Conservation (phyloP, 176 grass and related monocot genomes). For the Aegilops bicornis region DNA sequence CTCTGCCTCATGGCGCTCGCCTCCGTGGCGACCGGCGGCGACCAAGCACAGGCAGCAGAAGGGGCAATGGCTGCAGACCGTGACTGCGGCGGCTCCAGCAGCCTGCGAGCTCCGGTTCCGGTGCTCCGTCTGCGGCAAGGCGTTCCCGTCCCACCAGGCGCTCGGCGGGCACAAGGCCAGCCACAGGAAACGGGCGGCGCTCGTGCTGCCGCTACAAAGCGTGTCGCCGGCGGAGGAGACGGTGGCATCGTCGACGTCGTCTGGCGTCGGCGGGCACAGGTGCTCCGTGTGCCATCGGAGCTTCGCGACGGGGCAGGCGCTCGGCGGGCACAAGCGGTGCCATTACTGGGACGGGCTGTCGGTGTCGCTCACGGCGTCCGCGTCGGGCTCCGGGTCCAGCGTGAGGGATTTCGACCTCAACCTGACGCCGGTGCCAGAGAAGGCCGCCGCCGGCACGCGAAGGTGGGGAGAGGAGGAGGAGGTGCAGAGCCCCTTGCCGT, state of each 20-base stretch:
- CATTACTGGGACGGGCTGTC: constrained; percentile 77
- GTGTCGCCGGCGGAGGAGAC: not conserved
- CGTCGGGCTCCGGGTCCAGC: constrained; percentile 38
- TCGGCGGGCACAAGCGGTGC: constrained; percentile 87
- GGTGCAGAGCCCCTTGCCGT: constrained; percentile 60
- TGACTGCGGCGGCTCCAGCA: not conserved
- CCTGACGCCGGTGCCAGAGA: constrained; percentile 34
- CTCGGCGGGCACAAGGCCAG: constrained; percentile 89
- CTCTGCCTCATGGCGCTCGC: constrained; percentile 56
- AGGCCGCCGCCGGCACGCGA: not conserved
- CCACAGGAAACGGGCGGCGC: constrained; percentile 44
- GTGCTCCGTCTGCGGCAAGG: constrained; percentile 75
- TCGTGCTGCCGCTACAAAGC: not conserved
- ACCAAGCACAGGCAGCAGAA: not conserved
- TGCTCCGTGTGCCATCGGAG: constrained; percentile 61
- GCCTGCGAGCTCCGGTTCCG: constrained; percentile 39
- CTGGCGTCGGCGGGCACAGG: constrained; percentile 32
- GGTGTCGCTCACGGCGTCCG: constrained; percentile 27
- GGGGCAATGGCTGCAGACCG: not conserved
- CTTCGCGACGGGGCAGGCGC: constrained; percentile 73
- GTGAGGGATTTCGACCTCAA: constrained; percentile 58
- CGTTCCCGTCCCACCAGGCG: constrained; percentile 74
- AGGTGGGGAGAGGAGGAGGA: constrained; percentile 72
- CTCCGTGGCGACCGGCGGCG: not conserved
- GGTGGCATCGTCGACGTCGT: not conserved